phyloP scores from a whole-genome alignment of 495 filamentous ascomycete genomes.

The Penicillium manginii region DNA sequence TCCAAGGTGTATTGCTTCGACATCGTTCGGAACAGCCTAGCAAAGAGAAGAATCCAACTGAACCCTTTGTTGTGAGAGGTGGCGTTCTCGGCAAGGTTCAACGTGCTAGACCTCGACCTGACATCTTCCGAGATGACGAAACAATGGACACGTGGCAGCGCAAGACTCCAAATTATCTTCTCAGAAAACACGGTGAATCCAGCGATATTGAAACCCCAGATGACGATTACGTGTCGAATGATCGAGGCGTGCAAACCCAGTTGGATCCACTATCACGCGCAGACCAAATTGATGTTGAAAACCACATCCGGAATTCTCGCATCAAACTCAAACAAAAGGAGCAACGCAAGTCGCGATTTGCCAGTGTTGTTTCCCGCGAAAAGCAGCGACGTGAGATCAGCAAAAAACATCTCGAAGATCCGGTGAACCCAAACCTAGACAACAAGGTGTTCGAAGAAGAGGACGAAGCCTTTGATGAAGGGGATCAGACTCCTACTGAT shows the following conservation, averaged over 20 bases:
- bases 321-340: background rate
- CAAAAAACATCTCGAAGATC: background rate
- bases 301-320: conserved; percentile 1
- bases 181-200: background rate
- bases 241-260: background rate
- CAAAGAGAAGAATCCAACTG: background rate
- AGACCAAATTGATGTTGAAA: conserved; percentile 17
- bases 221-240: background rate
- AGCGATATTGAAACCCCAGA: background rate
- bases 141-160: background rate
- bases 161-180: background rate
- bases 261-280: conserved; percentile 5
- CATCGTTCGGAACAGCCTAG: conserved; percentile 21
- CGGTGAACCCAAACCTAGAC: background rate
- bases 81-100: conserved; percentile 14
- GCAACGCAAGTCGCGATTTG: background rate
- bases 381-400: background rate
- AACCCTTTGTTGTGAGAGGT: conserved; percentile 19
- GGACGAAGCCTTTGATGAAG: background rate
- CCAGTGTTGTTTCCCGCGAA: background rate
- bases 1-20: conserved; percentile 45
- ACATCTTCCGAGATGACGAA: background rate
- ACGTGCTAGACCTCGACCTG: background rate
- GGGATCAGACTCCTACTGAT: background rate
- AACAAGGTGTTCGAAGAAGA: background rate